Percentiles rank a stretch among this genome's conserved stretches.
Conservation (phyloP, 495 filamentous ascomycete species). For the Penicillium antarcticum region DNA sequence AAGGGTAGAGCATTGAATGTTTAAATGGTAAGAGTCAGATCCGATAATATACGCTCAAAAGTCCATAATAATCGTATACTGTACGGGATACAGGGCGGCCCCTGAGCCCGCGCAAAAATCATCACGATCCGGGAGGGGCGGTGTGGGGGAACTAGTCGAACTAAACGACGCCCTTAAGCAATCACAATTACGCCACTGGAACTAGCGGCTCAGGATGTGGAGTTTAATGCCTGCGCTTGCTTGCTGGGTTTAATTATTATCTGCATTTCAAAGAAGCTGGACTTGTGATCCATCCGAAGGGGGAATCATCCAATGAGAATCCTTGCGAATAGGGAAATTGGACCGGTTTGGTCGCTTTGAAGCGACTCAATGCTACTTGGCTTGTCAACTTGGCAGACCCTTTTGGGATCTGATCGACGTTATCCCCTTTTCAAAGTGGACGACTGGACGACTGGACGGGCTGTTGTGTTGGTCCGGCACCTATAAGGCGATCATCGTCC, state of each 20-base stretch:
- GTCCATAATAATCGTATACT: too few relatives aligned
- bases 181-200: constrained; percentile 4
- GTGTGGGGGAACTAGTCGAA: not conserved
- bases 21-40: too few relatives aligned
- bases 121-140: not conserved
- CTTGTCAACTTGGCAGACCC: not conserved
- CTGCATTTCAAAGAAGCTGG: not conserved
- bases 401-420: constrained; percentile 4
- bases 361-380: constrained; percentile 4
- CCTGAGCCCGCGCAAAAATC: constrained; percentile 9
- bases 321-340: not conserved
- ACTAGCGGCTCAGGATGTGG: constrained; percentile 3
- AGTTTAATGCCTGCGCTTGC: not conserved
- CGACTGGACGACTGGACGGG: not conserved
- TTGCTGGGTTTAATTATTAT: constrained; percentile 9
- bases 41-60: too few relatives aligned
- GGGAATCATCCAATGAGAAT: constrained; percentile 5
- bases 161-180: constrained; percentile 1
- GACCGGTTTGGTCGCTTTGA: constrained; percentile 4
- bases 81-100: not conserved
- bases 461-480: not conserved
- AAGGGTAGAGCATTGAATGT: too few relatives aligned
- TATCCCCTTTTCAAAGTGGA: not conserved
- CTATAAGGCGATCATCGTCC: constrained; percentile 1
- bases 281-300: not conserved